Evolutionary conservation across 495 filamentous ascomycete species (phyloP).

Genomic region (Aspergillus kassunensis): DNA sequence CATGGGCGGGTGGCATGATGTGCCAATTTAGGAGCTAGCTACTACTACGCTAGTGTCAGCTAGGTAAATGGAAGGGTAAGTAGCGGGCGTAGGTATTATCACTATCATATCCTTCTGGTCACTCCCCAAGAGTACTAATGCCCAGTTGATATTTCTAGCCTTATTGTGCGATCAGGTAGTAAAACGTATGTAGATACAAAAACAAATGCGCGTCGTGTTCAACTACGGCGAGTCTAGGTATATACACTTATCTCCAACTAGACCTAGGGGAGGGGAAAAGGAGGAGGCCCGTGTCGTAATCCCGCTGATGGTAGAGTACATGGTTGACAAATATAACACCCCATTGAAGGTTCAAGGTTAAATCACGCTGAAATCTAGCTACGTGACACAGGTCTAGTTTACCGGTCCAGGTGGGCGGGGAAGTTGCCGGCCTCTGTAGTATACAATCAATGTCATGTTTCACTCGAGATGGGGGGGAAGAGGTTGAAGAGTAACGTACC

Average conservation of each 20-base stretch:
- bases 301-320: slow-evolving; percentile 43
- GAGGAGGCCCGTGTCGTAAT: too few relatives aligned
- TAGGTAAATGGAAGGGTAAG: too few relatives aligned
- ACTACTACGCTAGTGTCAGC: too few relatives aligned
- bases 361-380: slow-evolving; percentile 18
- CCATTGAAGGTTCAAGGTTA: slow-evolving; percentile 25
- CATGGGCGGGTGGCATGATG: too few relatives aligned
- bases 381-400: slow-evolving; percentile 25
- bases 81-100: too few relatives aligned
- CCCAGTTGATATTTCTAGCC: too few relatives aligned
- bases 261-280: slow-evolving; percentile 13
- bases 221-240: slow-evolving; percentile 35
- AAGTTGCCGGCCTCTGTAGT: slow-evolving; percentile 83
- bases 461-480: not conserved
- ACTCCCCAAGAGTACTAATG: too few relatives aligned
- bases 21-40: too few relatives aligned
- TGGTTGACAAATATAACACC: slow-evolving; percentile 38
- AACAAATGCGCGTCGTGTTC: slow-evolving; percentile 10
- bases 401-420: slow-evolving; percentile 55
- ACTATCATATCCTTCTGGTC: too few relatives aligned
- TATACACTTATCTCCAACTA: slow-evolving; percentile 25
- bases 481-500: slow-evolving; percentile 57
- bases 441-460: not conserved
- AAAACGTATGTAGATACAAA: not conserved
- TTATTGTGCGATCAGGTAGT: too few relatives aligned